Percentiles rank a stretch among this genome's conserved stretches.
Conservation (phyloP, 2,329 filamentous ascomycete genomes). For the Claviceps cyperi region DNA sequence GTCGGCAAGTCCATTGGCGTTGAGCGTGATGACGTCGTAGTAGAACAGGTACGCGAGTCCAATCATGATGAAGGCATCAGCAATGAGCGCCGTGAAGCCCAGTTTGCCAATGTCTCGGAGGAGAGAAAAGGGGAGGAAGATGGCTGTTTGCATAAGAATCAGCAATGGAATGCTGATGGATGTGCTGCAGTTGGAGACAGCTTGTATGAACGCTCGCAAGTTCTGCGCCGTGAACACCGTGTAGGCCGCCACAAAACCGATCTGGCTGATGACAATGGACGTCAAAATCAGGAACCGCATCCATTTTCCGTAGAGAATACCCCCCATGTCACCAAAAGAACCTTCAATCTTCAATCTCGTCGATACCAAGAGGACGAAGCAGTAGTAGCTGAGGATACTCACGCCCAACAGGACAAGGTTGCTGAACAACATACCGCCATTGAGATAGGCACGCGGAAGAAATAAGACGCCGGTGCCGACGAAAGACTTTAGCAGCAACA, state of each 20-base stretch:
- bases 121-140: slow-evolving; percentile 87
- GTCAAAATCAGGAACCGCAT: slow-evolving; percentile 77
- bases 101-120: slow-evolving; percentile 96
- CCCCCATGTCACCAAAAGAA: slow-evolving; percentile 97
- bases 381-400: slow-evolving; percentile 84
- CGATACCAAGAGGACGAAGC: slow-evolving; percentile 84
- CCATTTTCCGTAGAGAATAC: slow-evolving; percentile 77
- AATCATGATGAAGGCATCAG: slow-evolving; percentile 86
- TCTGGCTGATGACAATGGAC: slow-evolving; percentile 89
- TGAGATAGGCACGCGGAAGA: slow-evolving; percentile 81
- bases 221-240: slow-evolving; percentile 97
- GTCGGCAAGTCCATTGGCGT: slow-evolving; percentile 62
- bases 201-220: slow-evolving; percentile 82
- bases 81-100: slow-evolving; percentile 83
- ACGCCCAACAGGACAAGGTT: slow-evolving; percentile 80
- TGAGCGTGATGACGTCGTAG: slow-evolving; percentile 79
- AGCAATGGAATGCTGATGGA: slow-evolving; percentile 77
- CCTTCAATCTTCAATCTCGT: slow-evolving; percentile 74
- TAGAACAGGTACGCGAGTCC: slow-evolving; percentile 91
- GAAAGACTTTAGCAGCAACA: slow-evolving; percentile 91
- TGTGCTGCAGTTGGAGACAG: slow-evolving; percentile 76
- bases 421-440: slow-evolving; percentile 94
- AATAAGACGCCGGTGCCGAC: slow-evolving; percentile 94
- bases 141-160: slow-evolving; percentile 86
- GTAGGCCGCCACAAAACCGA: slow-evolving; percentile 89